Evolutionary conservation across 2,329 filamentous ascomycete genomes (phyloP).

Genomic region (Neurospora sp.): DNA sequence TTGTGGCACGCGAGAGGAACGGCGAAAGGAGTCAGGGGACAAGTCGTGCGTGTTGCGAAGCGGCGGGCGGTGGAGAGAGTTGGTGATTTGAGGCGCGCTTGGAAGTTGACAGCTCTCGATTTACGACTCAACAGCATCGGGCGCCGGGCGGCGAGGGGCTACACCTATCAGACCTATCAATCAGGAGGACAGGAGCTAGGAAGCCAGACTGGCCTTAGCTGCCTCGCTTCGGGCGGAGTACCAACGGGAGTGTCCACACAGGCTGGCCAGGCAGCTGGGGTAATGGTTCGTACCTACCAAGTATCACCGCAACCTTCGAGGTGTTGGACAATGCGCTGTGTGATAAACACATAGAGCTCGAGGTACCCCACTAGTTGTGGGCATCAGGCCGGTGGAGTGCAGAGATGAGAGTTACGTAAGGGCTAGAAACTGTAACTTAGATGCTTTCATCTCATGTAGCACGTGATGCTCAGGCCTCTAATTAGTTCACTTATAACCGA

Average conservation of each 20-base stretch:
- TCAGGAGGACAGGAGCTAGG: neutral
- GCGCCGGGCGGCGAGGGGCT: neutral
- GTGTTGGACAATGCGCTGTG: neutral
- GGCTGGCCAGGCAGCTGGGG: neutral
- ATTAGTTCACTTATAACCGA: neutral
- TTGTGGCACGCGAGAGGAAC: neutral
- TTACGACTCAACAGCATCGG: neutral
- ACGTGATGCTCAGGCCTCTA: neutral
- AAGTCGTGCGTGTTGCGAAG: conserved; percentile 3
- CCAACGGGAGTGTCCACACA: neutral
- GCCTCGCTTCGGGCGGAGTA: neutral
- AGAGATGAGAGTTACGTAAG: neutral
- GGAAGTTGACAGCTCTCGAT: conserved; percentile 1
- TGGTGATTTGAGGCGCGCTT: conserved; percentile 3
- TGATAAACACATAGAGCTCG: neutral
- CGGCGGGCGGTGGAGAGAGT: conserved; percentile 10
- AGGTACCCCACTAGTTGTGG: neutral
- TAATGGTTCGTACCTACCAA: neutral
- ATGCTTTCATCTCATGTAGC: neutral
- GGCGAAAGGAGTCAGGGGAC: conserved; percentile 2
- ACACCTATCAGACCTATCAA: neutral
- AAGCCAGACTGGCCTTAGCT: neutral
- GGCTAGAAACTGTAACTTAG: neutral
- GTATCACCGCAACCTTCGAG: neutral
- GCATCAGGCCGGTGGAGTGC: neutral